Base-by-base conservation (phyloP, 73 alveolate genomes). In the Urostyla sp. region DNA sequence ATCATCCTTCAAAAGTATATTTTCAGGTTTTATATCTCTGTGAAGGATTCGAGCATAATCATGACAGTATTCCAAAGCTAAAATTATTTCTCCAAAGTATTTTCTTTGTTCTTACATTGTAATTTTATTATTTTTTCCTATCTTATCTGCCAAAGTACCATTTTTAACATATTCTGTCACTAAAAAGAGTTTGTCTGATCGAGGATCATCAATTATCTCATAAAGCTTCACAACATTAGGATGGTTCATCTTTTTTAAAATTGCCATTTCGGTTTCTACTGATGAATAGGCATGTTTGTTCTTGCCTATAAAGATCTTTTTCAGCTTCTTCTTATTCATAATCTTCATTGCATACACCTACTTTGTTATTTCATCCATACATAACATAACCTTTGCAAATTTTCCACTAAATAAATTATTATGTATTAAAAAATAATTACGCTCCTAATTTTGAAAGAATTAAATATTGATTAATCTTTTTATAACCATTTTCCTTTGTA, bases 1-100 rank as follows among this genome's bases (percentile, higher is more conserved):
- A 38, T 61, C 55, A 56, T 86, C 84, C 69, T 92, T 93, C 27
- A 92, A 75, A 73, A 92, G 75, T 53, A 92, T 58, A 84, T 92
- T 92, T 59, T 92, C 98, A 0, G 98, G 98, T 74, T 92, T 92
- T 31, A 92, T 84, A 75, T 92, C 98, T 75, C 98, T 43, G 85
- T 92, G 98, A 23, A 89, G 84, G 24, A 92, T 89, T 23, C 90
- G 88, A 0, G 67, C 79, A 30, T 53, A 38, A 31, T 75, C 77
- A 75, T 84, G 92, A 75, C 85, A 43, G 37, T 74, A 84, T 36
- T 74, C 85, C 15, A 84, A 0, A 0, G 85, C 92, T 4, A 54
- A 7, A 40, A 84, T 21, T 27, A 84, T 20, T 38, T 84, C 87
- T 48, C 87, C 75, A 35, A 75, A 74, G 32, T 84, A 84, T 31